Evolutionary conservation across 768 basidiomycete species (phyloP), one percentile per base, ranked within the genome.

Genomic region (Neoboletus magnificus): DNA sequence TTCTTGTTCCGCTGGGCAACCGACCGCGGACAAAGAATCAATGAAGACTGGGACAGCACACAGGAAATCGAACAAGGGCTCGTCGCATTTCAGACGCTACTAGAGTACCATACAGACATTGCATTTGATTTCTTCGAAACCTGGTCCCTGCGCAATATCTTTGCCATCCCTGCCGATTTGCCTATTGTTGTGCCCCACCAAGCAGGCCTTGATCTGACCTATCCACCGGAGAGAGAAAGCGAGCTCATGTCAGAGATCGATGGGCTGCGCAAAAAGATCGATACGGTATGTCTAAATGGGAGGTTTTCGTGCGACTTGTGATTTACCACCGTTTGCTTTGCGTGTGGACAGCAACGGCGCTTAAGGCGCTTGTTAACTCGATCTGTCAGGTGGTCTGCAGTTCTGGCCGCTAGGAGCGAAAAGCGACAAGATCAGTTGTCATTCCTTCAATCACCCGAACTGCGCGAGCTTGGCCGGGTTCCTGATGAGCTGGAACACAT

Each of bases 71-170:
- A 87, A 61, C 84, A 91, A 72, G 93, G 92, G 2, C 73, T 93
- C 2, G 87, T 91, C 48, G 81, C 89, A 23, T 91, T 96, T 59
- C 91, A 95, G 69, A 94, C 93, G 0, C 78, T 95, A 42, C 78
- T 97, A 15, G 91, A 94, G 65, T 84, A 84, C 52, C 93, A 94
- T 61, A 86, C 90, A 42, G 93, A 97, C 65, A 80, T 91, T 43
- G 93, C 93, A 0, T 91, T 95, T 56, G 93, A 97, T 69, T 89
- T 87, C 66, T 91, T 97, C 63, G 93, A 93, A 72, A 86, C 85
- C 0, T 96, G 93, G 93, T 86, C 84, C 12, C 70, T 93, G 65
- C 77, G 92, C 40, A 97, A 96, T 71, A 88, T 93, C 54, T 96
- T 96, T 63, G 82, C 84, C 49, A 79, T 93, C 16, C 82, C 86